Evolutionary conservation across 768 basidiomycete species (phyloP).

Genomic region (Amanita exitialis): DNA sequence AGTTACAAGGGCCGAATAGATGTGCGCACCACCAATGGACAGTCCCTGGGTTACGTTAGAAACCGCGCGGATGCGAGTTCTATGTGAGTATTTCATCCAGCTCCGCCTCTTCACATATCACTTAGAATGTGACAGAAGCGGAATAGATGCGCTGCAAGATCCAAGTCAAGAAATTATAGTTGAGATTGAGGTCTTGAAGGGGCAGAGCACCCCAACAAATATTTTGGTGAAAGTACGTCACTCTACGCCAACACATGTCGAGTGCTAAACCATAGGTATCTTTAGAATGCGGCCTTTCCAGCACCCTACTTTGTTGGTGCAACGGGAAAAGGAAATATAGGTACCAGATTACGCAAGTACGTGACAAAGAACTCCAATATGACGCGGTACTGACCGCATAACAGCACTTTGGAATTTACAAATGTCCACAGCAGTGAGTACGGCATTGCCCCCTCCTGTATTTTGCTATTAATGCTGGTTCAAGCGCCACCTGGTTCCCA

Average conservation of each 20-base stretch:
- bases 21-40: slow-evolving; percentile 21
- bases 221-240: background rate
- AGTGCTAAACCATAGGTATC: background rate
- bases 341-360: background rate
- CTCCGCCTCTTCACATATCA: background rate
- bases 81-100: slow-evolving; percentile 12
- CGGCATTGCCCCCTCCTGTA: background rate
- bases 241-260: background rate
- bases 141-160: slow-evolving; percentile 13
- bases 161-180: background rate
- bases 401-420: slow-evolving; percentile 23
- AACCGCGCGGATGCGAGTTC: slow-evolving; percentile 17
- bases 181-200: background rate
- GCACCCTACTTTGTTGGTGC: slow-evolving; percentile 30
- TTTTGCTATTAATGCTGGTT: background rate
- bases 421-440: slow-evolving; percentile 27
- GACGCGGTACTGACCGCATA: background rate
- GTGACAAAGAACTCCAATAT: background rate
- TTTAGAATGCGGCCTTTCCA: slow-evolving; percentile 28
- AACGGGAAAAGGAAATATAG: slow-evolving; percentile 11
- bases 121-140: slow-evolving; percentile 17
- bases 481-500: slow-evolving; percentile 22
- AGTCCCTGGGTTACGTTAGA: slow-evolving; percentile 17
- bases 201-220: background rate
- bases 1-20: slow-evolving; percentile 27